Base-by-base conservation (phyloP, 176 grass and related monocot genomes). In the Elymus sibiricus region DNA sequence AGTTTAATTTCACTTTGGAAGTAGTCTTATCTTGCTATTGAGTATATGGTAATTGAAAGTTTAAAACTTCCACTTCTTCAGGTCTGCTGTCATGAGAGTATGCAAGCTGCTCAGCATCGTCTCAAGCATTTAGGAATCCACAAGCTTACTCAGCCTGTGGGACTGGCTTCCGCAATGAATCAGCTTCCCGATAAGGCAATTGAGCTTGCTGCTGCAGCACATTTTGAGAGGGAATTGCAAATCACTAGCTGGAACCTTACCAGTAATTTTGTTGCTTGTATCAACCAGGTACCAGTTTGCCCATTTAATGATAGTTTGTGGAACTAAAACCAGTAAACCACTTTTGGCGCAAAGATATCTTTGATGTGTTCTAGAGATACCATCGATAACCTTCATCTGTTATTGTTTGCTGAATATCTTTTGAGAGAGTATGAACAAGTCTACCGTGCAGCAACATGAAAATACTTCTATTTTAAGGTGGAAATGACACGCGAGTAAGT, bases 31-130 rank as follows among this genome's bases (percentile, higher is more conserved):
- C 46, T 81, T 86, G 64, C 39, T 82, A 64, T 70, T 53, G 64
- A 82, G 40, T 70, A 72, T 49, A 63, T 78, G 32, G 28, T 24
- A 62, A 75, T 59, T 68, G 43, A 80, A 87, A 24, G 2, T 11
- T 9, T 64, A n/a, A 80, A 87, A 24, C 4, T 11, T 13, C 51
- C 28, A 21, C 40, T 87, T 53, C 46, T 68, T 83, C 85, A 98
- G 96, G 96, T 98, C 9, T 98, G 93, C 75, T 95, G 91, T 86
- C 94, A 91, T 86, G 96, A 98, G 87, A 98, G 93, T 85, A 95
- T 95, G 96, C 93, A 92, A 90, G 93, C 96, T 89, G 96, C 92
- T 51, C 74, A 87, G 24, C 88, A 94, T 74, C 93, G 92, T 90
- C 93, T 98, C 29, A 88, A 87, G 64, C 92, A 89, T 60, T 94